Percentiles rank a stretch among this genome's conserved stretches.
Evolutionary conservation across 331 rosid species (phyloP).

Genomic region (Quercus phellos): DNA sequence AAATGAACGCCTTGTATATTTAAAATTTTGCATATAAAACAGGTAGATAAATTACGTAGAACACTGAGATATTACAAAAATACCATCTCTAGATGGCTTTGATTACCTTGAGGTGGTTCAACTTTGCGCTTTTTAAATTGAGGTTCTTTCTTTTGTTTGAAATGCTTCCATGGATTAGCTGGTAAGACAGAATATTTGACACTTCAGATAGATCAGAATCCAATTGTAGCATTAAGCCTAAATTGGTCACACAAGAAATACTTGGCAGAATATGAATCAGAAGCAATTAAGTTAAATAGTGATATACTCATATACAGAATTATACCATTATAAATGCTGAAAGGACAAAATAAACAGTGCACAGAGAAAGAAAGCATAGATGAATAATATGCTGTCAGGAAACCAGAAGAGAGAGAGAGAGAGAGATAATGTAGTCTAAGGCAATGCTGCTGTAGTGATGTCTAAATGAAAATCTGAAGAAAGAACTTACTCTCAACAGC

Average conservation of each 20-base stretch:
- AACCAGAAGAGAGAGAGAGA: conserved; percentile 2
- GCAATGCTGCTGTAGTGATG: not conserved
- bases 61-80: not conserved
- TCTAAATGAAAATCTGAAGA: not conserved
- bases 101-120: conserved; percentile 73
- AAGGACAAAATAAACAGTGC: not conserved
- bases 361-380: not conserved
- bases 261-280: conserved; percentile 21
- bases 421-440: not conserved
- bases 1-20: conserved; percentile 7
- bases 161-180: conserved; percentile 75
- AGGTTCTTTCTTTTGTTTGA: conserved; percentile 69
- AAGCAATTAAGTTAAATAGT: not conserved
- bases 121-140: conserved; percentile 69
- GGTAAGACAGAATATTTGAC: conserved; percentile 34
- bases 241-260: conserved; percentile 5
- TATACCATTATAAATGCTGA: not conserved
- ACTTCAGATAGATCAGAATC: conserved; percentile 3
- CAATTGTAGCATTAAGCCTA: not conserved
- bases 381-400: not conserved
- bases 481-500: conserved; percentile 64
- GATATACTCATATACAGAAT: not conserved
- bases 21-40: not conserved
- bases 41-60: not conserved
- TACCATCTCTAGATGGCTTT: conserved; percentile 12